A percentile compares a stretch with the other conserved stretches of the same genome.
phyloP scores from a whole-genome alignment of 768 basidiomycete genomes.

The Auricularia auricula-judae region DNA sequence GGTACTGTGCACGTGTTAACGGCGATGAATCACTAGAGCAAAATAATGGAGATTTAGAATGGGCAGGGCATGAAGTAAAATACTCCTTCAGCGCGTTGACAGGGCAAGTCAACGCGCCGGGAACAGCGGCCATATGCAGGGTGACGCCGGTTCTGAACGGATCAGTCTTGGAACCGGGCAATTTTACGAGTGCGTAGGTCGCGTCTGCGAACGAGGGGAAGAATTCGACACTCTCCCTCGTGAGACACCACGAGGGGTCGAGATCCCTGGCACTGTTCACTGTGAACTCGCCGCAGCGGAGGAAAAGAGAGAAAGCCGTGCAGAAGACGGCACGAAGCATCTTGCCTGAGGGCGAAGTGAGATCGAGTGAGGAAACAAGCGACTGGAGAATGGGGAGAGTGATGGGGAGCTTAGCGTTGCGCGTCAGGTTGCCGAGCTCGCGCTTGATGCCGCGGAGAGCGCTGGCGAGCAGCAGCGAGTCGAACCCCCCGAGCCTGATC shows the following conservation, averaged over 20 bases:
- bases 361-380: constrained; percentile 1
- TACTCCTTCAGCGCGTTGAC: constrained; percentile 8
- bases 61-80: constrained; percentile 2
- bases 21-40: neutral
- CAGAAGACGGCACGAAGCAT: constrained; percentile 11
- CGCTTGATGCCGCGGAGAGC: constrained; percentile 24
- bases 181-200: constrained; percentile 12
- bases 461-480: neutral
- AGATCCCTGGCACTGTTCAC: constrained; percentile 5
- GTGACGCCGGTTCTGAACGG: constrained; percentile 21
- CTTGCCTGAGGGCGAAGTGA: neutral
- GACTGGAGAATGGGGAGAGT: constrained; percentile 6
- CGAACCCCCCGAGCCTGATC: neutral
- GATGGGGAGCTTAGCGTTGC: constrained; percentile 10
- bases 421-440: constrained; percentile 14
- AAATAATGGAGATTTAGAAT: constrained; percentile 8
- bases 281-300: constrained; percentile 17
- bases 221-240: constrained; percentile 16
- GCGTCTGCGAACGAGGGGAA: constrained; percentile 15
- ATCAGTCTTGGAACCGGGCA: constrained; percentile 28
- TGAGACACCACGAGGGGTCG: constrained; percentile 13
- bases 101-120: constrained; percentile 7
- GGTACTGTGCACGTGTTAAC: constrained; percentile 3
- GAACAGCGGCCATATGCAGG: constrained; percentile 14
- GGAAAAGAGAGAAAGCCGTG: constrained; percentile 14